Conservation (phyloP, 768 basidiomycete species). For the Cubamyces lactineus region DNA sequence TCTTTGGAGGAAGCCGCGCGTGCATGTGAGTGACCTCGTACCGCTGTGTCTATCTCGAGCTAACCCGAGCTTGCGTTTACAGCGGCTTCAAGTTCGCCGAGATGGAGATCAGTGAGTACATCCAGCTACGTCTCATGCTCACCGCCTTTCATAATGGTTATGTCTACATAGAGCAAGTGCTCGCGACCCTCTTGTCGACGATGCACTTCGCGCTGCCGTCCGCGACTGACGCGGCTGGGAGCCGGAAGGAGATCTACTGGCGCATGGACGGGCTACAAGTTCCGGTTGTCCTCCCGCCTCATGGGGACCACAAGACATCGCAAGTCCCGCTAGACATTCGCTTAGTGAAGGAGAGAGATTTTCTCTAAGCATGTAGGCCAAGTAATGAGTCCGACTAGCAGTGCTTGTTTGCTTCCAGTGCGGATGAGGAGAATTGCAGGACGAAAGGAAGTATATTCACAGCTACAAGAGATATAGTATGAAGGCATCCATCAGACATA, state of each 20-base stretch:
- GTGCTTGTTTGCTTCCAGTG: too few relatives aligned
- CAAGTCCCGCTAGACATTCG: conserved; percentile 40
- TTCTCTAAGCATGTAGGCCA: too few relatives aligned
- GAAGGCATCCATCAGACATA: conserved; percentile 37
- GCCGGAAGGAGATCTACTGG: conserved; percentile 42
- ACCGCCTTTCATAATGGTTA: neutral
- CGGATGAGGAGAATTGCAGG: too few relatives aligned
- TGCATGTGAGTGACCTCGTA: conserved; percentile 23
- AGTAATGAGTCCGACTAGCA: too few relatives aligned
- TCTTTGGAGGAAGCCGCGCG: conserved; percentile 28
- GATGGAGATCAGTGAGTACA: conserved; percentile 28
- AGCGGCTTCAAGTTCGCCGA: conserved; percentile 32
- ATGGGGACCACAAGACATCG: conserved; percentile 38
- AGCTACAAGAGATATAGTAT: neutral
- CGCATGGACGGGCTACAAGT: conserved; percentile 40
- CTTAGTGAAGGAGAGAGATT: too few relatives aligned
- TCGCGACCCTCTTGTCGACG: conserved; percentile 38
- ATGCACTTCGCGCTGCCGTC: conserved; percentile 41
- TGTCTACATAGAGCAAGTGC: conserved; percentile 37
- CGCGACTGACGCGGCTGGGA: conserved; percentile 33
- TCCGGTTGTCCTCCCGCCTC: conserved; percentile 41
- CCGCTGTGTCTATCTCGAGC: neutral
- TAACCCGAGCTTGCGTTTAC: neutral
- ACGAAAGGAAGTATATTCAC: too few relatives aligned
- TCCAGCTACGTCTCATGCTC: neutral